Percentiles rank a stretch among this genome's conserved stretches.
These are phyloP conservation scores for Talaromyces liani DNA, from an alignment of 495 filamentous ascomycete species.

Conservation along the genomic window DNA sequence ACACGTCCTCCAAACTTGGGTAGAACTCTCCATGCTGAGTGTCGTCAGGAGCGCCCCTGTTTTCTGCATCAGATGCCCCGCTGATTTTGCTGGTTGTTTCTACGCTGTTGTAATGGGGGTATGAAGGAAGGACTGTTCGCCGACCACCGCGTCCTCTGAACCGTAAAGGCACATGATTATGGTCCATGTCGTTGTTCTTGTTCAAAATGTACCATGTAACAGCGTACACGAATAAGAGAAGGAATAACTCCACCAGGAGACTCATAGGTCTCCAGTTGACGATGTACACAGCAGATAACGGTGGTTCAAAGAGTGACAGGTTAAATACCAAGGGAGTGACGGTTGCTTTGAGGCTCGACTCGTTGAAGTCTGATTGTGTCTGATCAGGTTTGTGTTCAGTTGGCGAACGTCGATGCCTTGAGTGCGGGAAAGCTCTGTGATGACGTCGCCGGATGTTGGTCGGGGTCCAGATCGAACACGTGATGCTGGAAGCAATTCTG, in stretches of 20 bases:
- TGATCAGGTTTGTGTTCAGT: not conserved
- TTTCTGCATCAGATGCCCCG: not conserved
- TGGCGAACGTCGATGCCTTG: not conserved
- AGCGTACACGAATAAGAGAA: not conserved
- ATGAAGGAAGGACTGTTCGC: slow-evolving; percentile 2
- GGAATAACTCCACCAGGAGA: not conserved
- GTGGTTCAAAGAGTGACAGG: not conserved
- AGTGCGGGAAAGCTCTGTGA: not conserved
- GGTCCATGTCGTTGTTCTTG: not conserved
- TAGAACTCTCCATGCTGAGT: slow-evolving; percentile 14
- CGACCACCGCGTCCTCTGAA: not conserved
- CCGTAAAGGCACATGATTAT: not conserved
- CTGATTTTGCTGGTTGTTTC: slow-evolving; percentile 7
- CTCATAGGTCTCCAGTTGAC: not conserved
- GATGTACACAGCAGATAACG: not conserved
- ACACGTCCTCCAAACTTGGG: slow-evolving; percentile 26
- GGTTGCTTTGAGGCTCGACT: not conserved
- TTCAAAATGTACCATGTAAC: not conserved
- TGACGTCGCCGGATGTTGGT: not conserved
- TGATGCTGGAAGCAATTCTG: not conserved
- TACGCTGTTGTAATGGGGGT: not conserved
- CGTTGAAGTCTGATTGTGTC: not conserved
- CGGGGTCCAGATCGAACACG: not conserved
- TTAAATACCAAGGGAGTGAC: not conserved
- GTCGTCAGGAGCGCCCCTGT: not conserved